phyloP scores from a whole-genome alignment of 306 rosid genomes.

The Albizia julibrissin region DNA sequence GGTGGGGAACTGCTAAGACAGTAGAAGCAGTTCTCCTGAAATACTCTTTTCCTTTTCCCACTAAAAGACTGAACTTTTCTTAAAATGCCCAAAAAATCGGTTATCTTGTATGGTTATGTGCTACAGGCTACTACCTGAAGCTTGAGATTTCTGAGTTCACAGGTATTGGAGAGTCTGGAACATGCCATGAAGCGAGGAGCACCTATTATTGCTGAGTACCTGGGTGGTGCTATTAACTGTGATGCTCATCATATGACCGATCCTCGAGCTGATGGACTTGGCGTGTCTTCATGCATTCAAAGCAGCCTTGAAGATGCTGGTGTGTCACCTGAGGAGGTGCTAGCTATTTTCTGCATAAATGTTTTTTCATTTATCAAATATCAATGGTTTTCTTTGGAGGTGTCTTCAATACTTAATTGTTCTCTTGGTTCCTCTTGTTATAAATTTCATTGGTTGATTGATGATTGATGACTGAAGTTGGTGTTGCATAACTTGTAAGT shows the following conservation, averaged over 20 bases:
- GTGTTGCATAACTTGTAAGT: background rate
- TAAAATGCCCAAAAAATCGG: background rate
- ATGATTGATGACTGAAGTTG: background rate
- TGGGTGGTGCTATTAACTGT: conserved; percentile 97
- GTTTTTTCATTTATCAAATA: background rate
- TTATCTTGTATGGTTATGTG: background rate
- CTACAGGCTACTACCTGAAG: background rate
- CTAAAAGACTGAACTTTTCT: background rate
- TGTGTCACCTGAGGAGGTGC: conserved; percentile 96
- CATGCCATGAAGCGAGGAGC: conserved; percentile 96
- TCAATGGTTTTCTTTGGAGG: background rate
- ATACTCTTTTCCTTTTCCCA: background rate
- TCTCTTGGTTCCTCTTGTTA: background rate
- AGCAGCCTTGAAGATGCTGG: conserved; percentile 95
- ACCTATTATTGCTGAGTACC: conserved; percentile 85
- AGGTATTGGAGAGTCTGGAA: conserved; percentile 98
- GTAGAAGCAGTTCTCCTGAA: background rate
- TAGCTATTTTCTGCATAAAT: background rate
- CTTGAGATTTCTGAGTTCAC: background rate
- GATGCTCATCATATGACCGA: conserved; percentile 99
- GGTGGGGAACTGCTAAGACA: background rate
- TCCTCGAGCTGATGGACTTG: conserved; percentile 96
- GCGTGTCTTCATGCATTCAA: conserved; percentile 90
- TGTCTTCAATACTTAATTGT: background rate
- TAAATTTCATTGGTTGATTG: background rate